Base-by-base conservation (phyloP, 371 early-diverging fungal species). In the Furculomyces boomerangus region DNA sequence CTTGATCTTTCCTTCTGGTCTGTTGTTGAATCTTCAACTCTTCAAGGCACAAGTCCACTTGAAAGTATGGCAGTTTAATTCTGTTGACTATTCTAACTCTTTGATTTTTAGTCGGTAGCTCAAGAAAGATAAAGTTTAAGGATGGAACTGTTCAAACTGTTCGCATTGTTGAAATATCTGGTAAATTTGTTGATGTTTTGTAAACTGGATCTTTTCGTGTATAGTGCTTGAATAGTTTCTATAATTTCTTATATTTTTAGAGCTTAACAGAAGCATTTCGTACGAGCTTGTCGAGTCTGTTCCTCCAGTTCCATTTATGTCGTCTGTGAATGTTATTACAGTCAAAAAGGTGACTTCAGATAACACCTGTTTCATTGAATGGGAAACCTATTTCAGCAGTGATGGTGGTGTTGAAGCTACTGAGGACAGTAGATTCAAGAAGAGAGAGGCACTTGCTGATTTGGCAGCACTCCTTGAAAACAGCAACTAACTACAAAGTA, bases 401-500 rank as follows among this genome's bases (percentile, higher is more conserved):
- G 78, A 77, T 39, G 74, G 72, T 31, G 60, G 73, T 22, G 61
- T 53, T 26, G 60, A 62, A 16, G 75, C 73, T 14, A 66, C 79
- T 27, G 70, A 75, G 55, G 81, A 81, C 59, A 63, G 74, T 46
- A 73, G 74, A 55, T 80, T 71, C 71, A 83, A 83, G 70, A 78
- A 77, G 61, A 65, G 62, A 44, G 81, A 81, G 39, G 78, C 74
- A n/a, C 62, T 81, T 3, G 71, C 66, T 25, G 77, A 77, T 49
- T 70, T 77, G 25, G 68, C 70, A 40, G 73, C 71, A 61, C 63
- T 70, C n/a, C 57, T n/a, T n/a, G n/a, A n/a, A n/a, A n/a, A n/a
- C n/a, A n/a, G n/a, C n/a, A n/a, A n/a, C n/a, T n/a, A n/a, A n/a
- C 63, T 0, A 56, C 60, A 32, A 50, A 56, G 50, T 60, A 55